Base-by-base conservation (phyloP, 768 basidiomycete species). In the Podaxis carcinomalis region DNA sequence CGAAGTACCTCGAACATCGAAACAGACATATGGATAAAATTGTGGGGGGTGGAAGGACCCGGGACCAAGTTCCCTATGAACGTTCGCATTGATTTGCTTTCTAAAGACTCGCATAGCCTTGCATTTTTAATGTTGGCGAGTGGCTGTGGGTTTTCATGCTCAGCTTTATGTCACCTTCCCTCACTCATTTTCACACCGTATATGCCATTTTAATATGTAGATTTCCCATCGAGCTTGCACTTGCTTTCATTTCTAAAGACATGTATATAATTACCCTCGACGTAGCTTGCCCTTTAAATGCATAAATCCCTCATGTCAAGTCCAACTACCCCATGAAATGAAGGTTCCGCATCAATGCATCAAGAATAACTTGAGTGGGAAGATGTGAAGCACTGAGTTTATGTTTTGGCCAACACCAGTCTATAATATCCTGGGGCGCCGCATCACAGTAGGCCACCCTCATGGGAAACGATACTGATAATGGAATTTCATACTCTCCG, bases 1-100 rank as follows among this genome's bases (percentile, higher is more conserved):
- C 59, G 4, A 61, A 50, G 35, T 61, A 61, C 28, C 59, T 61
- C 19, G 59, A 61, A 16, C 42, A 61, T 55, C 52, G 59, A 28
- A 54, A 35, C 23, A 55, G 46, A 9, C 25, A 51, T 55, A 44
- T 25, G 32, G 53, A 61, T n/a, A 57, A 51, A 53, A 23, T 39
- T n/a, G 46, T 7, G 14, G 37, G 40, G 9, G 46, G 39, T 7
- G 51, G 39, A 1, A 36, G 27, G 19, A 42, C 51, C 11, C 27
- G 28, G 46, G 28, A 27, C 23, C 53, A 28, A 35, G 25, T 10
- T 21, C 16, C 40, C 28, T 21, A 44, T 35, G 59, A 60, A 21
- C 59, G 51, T 36, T 52, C 50, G 25, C 50, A 42, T 21, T 52
- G 39, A 59, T n/a, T 16, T 37, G 14, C 9, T 23, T 54, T 39